Conservation (phyloP, 768 basidiomycete genomes). For the Butyriboletus loyo region DNA sequence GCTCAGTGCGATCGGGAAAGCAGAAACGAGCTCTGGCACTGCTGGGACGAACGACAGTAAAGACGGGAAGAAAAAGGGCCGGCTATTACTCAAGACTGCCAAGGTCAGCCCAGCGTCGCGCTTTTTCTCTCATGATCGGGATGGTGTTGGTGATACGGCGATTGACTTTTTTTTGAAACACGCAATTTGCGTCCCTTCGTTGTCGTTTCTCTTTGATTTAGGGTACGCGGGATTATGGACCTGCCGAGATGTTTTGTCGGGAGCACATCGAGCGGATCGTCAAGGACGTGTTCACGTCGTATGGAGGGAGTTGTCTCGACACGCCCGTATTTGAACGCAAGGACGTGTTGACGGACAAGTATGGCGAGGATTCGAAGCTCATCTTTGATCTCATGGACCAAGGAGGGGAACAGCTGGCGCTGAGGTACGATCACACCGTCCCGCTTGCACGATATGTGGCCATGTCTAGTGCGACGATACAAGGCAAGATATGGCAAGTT, state of each 20-base stretch:
- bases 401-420: slow-evolving; percentile 91
- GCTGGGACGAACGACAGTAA: slow-evolving; percentile 38
- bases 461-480: slow-evolving; percentile 83
- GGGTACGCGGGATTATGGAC: slow-evolving; percentile 95
- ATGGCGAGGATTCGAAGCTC: slow-evolving; percentile 95
- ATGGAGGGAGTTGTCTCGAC: slow-evolving; percentile 90
- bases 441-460: slow-evolving; percentile 94
- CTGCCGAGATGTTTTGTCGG: slow-evolving; percentile 88
- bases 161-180: background rate
- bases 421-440: slow-evolving; percentile 96
- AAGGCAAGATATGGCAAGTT: slow-evolving; percentile 91
- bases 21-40: slow-evolving; percentile 27
- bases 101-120: slow-evolving; percentile 56
- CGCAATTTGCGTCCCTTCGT: background rate
- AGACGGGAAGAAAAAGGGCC: slow-evolving; percentile 61
- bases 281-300: slow-evolving; percentile 82
- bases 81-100: slow-evolving; percentile 85
- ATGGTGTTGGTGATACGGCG: slow-evolving; percentile 1
- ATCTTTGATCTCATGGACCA: slow-evolving; percentile 98
- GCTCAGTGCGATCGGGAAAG: slow-evolving; percentile 41
- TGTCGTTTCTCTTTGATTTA: slow-evolving; percentile 29
- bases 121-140: slow-evolving; percentile 1
- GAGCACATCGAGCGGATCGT: slow-evolving; percentile 87
- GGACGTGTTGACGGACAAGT: slow-evolving; percentile 93
- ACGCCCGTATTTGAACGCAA: slow-evolving; percentile 98